Evolutionary conservation across 2,329 filamentous ascomycete species (phyloP).

Genomic region (Hypocrella siamensis): DNA sequence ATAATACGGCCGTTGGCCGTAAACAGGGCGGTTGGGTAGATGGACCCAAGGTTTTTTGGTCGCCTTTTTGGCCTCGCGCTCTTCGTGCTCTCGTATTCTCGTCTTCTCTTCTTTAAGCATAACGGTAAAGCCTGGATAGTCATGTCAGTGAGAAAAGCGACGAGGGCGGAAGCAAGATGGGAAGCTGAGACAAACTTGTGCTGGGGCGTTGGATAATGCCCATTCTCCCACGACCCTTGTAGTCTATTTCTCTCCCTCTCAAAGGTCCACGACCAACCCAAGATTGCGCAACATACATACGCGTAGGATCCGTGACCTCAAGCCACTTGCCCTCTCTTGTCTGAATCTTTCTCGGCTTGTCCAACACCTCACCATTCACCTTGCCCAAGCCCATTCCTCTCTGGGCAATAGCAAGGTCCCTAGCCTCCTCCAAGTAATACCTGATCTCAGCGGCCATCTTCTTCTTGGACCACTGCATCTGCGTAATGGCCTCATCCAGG

Average conservation of each 20-base stretch:
- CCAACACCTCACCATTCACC: slow-evolving; percentile 22
- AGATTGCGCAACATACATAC: slow-evolving; percentile 79
- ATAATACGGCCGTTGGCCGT: slow-evolving; percentile 77
- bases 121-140: slow-evolving; percentile 50
- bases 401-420: slow-evolving; percentile 63
- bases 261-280: slow-evolving; percentile 74
- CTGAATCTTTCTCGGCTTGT: slow-evolving; percentile 37
- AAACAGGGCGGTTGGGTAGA: slow-evolving; percentile 71
- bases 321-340: slow-evolving; percentile 63
- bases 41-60: slow-evolving; percentile 74
- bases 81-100: slow-evolving; percentile 62
- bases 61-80: slow-evolving; percentile 59
- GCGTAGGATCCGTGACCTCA: slow-evolving; percentile 56
- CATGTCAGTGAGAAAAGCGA: not conserved
- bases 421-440: slow-evolving; percentile 65
- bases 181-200: slow-evolving; percentile 45
- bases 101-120: slow-evolving; percentile 91
- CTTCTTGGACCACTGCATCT: slow-evolving; percentile 95
- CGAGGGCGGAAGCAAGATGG: not conserved
- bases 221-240: slow-evolving; percentile 60
- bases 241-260: slow-evolving; percentile 42
- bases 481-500: slow-evolving; percentile 81
- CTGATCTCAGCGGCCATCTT: slow-evolving; percentile 70
- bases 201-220: slow-evolving; percentile 54
- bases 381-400: slow-evolving; percentile 68